phyloP scores from a whole-genome alignment of 192 early-diverging fungal genomes.

The Umbelopsis vinacea region DNA sequence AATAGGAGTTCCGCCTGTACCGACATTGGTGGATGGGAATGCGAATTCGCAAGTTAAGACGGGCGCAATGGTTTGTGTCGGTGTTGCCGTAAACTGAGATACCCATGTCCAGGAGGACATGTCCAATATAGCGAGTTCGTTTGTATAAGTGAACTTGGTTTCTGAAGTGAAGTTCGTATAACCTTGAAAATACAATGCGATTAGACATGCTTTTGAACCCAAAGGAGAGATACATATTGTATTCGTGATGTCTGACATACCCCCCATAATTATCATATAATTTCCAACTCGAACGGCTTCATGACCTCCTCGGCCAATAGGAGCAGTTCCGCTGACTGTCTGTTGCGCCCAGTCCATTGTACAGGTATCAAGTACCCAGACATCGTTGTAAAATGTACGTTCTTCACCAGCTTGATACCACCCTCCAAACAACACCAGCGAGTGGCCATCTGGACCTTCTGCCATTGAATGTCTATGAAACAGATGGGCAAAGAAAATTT shows the following conservation, averaged over 20 bases:
- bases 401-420: not conserved
- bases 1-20: not conserved
- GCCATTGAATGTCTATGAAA: not conserved
- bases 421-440: not conserved
- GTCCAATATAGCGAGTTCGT: slow-evolving; percentile 30
- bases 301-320: slow-evolving; percentile 16
- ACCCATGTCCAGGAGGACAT: slow-evolving; percentile 24
- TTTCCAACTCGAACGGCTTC: slow-evolving; percentile 17
- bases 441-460: not conserved
- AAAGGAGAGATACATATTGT: not conserved
- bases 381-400: not conserved
- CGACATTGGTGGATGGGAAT: slow-evolving; percentile 1
- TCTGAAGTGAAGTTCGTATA: not conserved
- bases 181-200: not conserved
- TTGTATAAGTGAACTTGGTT: not conserved
- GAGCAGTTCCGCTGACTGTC: slow-evolving; percentile 1
- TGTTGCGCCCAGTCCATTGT: slow-evolving; percentile 25
- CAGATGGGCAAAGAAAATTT: not conserved
- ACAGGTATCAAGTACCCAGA: slow-evolving; percentile 32
- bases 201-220: not conserved
- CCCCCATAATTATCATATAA: slow-evolving; percentile 31
- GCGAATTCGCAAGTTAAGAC: not conserved
- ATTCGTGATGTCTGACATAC: not conserved
- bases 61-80: not conserved
- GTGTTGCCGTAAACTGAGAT: not conserved